These are phyloP conservation scores for Penicillium sp. DNA, from an alignment of 2,329 filamentous ascomycete species.

Conservation along the genomic window DNA sequence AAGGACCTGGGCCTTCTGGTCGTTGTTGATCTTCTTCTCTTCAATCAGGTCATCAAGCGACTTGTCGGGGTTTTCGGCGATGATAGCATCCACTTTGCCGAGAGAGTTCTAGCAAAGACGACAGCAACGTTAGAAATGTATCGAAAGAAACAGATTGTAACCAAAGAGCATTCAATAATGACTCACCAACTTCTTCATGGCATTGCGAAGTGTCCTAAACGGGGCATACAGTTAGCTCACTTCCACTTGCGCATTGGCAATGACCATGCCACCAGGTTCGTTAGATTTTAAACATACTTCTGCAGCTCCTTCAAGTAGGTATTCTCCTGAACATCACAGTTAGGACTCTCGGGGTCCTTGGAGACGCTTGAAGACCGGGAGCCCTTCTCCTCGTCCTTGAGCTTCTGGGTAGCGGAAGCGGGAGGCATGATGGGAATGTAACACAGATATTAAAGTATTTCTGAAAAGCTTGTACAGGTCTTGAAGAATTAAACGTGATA, in stretches of 20 bases:
- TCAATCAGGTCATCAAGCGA: slow-evolving; percentile 56
- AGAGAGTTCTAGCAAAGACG: slow-evolving; percentile 43
- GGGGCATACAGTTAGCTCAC: slow-evolving; percentile 13
- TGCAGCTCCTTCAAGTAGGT: slow-evolving; percentile 78
- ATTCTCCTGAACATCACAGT: slow-evolving; percentile 55
- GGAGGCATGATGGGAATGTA: slow-evolving; percentile 49
- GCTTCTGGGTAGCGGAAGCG: slow-evolving; percentile 53
- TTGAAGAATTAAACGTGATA: slow-evolving; percentile 4
- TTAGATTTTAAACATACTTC: slow-evolving; percentile 56
- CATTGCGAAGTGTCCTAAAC: slow-evolving; percentile 73
- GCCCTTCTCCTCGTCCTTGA: slow-evolving; percentile 55
- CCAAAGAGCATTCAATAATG: background rate
- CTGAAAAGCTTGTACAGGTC: slow-evolving; percentile 11
- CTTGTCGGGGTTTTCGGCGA: slow-evolving; percentile 52
- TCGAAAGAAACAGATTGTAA: background rate
- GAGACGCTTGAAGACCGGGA: slow-evolving; percentile 34
- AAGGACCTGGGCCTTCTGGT: slow-evolving; percentile 55
- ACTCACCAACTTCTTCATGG: slow-evolving; percentile 86
- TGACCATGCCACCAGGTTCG: slow-evolving; percentile 2
- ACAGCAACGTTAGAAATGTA: slow-evolving; percentile 16
- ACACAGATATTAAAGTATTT: slow-evolving; percentile 14
- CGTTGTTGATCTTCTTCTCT: slow-evolving; percentile 55
- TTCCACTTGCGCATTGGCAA: background rate
- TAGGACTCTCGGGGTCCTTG: slow-evolving; percentile 27
- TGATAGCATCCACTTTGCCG: slow-evolving; percentile 52